Base-by-base conservation (phyloP, 371 early-diverging fungal species). In the Rhizomucor pusillus region DNA sequence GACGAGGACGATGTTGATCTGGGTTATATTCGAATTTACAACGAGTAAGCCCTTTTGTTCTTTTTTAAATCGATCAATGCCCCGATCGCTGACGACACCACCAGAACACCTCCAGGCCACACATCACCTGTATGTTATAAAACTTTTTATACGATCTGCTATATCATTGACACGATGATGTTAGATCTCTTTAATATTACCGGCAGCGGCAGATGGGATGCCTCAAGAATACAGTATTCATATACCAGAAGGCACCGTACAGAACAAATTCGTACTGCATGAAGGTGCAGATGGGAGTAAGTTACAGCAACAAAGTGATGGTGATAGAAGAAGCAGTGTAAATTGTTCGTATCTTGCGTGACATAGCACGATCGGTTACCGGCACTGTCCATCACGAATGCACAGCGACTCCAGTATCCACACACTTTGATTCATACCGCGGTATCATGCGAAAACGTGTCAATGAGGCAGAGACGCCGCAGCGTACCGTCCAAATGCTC, bases 321-420 rank as follows among this genome's bases (percentile, higher is more conserved):
- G n/a, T n/a, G n/a, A n/a, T n/a, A n/a, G n/a, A n/a, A n/a, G n/a
- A n/a, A n/a, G n/a, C n/a, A n/a, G n/a, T n/a, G n/a, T n/a, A n/a
- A n/a, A n/a, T n/a, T n/a, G n/a, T n/a, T n/a, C n/a, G n/a, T n/a
- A n/a, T n/a, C n/a, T n/a, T 24, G 20, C 0, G 11, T 19, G 23
- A 41, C 12, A 33, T 52, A 59, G 65, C 46, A 13, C 63, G 63
- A 55, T 43, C 60, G 2, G 64, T 73, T 16, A 60, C 62, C n/a
- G 95, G 93, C 22, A 90, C 81, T 1, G 82, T 94, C 16, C 85
- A 87, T 54, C 90, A 92, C 54, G 94, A 94, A 62, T 91, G 91
- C 57, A 69, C 85, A 1, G 85, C 90, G 1, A 85, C 85, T 13
- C 94, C 95, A 1, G 51, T 69, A 36, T 65, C 72, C 47, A 29